Base-by-base conservation (phyloP, 2,329 filamentous ascomycete genomes). In the Penicillium polonicum region DNA sequence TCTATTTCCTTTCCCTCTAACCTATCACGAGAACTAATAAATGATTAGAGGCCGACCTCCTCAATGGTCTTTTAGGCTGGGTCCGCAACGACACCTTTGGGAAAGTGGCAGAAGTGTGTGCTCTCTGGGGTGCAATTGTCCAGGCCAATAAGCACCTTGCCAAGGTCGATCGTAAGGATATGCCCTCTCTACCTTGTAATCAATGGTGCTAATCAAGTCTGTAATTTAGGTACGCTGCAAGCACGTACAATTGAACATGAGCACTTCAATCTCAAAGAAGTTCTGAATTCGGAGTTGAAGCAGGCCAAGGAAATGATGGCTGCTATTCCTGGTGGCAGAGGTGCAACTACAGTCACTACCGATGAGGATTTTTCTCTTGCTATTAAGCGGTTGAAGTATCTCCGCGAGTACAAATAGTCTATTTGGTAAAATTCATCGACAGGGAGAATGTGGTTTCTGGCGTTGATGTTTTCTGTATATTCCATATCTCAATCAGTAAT, bases 71-170 rank as follows among this genome's bases (percentile, higher is more conserved):
- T 15, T 13, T 57, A 21, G 55, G 49, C 36, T 57, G 55, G 55
- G 12, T 45, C n/a, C 55, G 55, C 29, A 57, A 57, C n/a, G 55
- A 57, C 2, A 45, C 55, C 17, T 57, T 57, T 36, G 55, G 49
- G 12, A 57, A 38, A 17, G n/a, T 53, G 12, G 49, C 55, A 10
- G 55, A 57, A 17, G 36, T 46, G 5, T 57, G 49, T 29, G 49
- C 49, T n/a, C 35, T 53, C 35, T 57, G 55, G 55, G 55, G 42
- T 36, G 49, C 49, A 48, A 41, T 57, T 6, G 49, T 57, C 13
- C 27, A 53, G 6, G 55, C 55, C 29, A 53, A 57, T 17, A 42
- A 45, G 13, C 29, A 57, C 13, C 42, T 57, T 9, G 17, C 23
- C 5, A 42, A 53, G 39, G 33, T 53, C 12, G 42, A 57, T 36